Evolutionary conservation across 495 filamentous ascomycete genomes (phyloP).

Genomic region (Aspergillus ellipticus): DNA sequence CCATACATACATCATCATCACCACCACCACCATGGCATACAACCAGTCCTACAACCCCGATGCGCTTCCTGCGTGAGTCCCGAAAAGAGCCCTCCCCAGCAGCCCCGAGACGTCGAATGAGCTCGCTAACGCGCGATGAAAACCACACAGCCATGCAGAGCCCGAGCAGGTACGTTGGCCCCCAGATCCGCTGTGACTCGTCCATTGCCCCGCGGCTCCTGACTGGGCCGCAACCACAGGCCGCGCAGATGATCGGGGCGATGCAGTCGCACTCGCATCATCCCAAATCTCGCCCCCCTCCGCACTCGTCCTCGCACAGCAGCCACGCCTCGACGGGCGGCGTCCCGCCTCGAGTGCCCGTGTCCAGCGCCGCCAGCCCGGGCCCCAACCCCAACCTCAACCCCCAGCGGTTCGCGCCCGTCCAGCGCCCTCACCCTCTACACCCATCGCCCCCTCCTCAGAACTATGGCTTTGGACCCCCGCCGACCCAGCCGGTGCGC

Average conservation of each 20-base stretch:
- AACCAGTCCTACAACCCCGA: constrained; percentile 93
- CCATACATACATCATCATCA: too few relatives aligned
- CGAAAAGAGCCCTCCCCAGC: not conserved
- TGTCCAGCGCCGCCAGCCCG: constrained; percentile 23
- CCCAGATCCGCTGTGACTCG: not conserved
- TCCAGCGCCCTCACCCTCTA: constrained; percentile 35
- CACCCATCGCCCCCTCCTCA: constrained; percentile 55
- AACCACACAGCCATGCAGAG: constrained; percentile 72
- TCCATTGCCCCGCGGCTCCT: constrained; percentile 5
- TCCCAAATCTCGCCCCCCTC: constrained; percentile 28
- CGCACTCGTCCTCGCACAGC: constrained; percentile 18
- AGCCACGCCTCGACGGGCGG: constrained; percentile 10
- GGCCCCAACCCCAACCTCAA: constrained; percentile 12
- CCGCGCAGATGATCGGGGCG: constrained; percentile 51
- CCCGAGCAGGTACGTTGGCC: constrained; percentile 71
- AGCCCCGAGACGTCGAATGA: not conserved
- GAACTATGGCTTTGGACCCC: constrained; percentile 58
- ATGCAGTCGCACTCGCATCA: constrained; percentile 25
- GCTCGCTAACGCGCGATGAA: constrained; percentile 5
- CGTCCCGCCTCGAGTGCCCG: constrained; percentile 28
- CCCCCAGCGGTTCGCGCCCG: constrained; percentile 21
- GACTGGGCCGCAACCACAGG: constrained; percentile 27
- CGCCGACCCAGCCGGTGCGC: constrained; percentile 42
- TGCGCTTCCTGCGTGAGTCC: constrained; percentile 85
- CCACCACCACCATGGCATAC: constrained; percentile 97